Evolutionary conservation across 331 rosid genomes (phyloP).

Genomic region (Cydonia oblonga): DNA sequence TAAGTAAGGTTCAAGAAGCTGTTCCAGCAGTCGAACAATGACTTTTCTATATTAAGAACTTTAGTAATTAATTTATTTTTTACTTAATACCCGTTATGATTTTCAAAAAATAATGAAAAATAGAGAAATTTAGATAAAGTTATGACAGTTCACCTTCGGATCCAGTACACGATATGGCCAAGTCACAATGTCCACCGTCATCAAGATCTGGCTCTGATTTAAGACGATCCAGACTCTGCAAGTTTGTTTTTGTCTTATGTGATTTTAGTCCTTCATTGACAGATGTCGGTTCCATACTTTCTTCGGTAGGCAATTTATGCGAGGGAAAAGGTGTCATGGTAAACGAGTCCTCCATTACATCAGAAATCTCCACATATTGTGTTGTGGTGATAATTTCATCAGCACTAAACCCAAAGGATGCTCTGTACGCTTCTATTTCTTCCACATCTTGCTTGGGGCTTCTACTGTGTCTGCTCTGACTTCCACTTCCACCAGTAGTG

Average conservation of each 20-base stretch:
- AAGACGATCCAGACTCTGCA: constrained; percentile 29
- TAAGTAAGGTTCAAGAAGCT: not conserved
- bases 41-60: not conserved
- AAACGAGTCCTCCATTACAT: constrained; percentile 83
- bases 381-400: constrained; percentile 87
- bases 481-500: constrained; percentile 65
- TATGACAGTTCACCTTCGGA: constrained; percentile 48
- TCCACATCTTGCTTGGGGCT: constrained; percentile 96
- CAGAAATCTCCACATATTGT: constrained; percentile 92
- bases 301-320: constrained; percentile 47
- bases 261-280: constrained; percentile 44
- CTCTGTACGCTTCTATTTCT: constrained; percentile 95
- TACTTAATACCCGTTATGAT: no score
- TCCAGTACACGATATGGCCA: constrained; percentile 29
- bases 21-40: not conserved
- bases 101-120: no score
- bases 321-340: constrained; percentile 79
- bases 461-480: constrained; percentile 63
- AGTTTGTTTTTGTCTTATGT: constrained; percentile 31
- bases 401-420: constrained; percentile 99
- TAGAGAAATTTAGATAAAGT: constrained; percentile 10
- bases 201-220: constrained; percentile 31
- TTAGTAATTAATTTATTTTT: no score
- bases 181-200: constrained; percentile 28
- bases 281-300: constrained; percentile 41